Evolutionary conservation across 2,329 filamentous ascomycete species (phyloP), one percentile per base, ranked within the genome.

Genomic region (Byssoonygena ceratinophila): DNA sequence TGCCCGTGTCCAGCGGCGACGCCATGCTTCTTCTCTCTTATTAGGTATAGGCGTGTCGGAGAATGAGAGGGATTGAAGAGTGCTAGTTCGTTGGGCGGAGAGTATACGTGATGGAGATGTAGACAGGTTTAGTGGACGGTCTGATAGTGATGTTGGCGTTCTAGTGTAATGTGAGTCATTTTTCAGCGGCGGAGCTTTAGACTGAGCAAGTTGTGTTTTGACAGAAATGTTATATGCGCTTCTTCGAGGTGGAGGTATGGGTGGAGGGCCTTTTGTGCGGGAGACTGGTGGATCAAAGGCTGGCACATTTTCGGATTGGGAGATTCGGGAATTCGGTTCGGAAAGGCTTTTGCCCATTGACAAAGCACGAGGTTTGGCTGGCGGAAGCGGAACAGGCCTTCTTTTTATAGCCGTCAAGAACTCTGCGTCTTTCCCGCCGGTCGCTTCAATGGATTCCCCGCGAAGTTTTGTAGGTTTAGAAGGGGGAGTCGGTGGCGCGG

Each of bases 21-120:
- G 64, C 74, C 74, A 76, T 7, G 74, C 60, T 52, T 76, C 74
- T 52, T 75, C 69, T 7, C 73, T 72, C 53, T 73, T 75, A 49
- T 70, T 74, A 3, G 68, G 66, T 7, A 39, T 2, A n/a, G 49
- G 44, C n/a, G 14, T 25, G 4, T 47, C 45, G 22, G 45, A 37
- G 6, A 58, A 45, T 36, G 57, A 27, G 27, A 50, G 18, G n/a
- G 53, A n/a, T 39, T 56, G 52, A 45, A 46, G 29, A 25, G 44
- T 43, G 36, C 25, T 18, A 2, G 22, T 49, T 50, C 40, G 39
- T 27, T 47, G 37, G 8, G 53, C 39, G 12, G 43, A 23, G 11
- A 29, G 32, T 7, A 60, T 58, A 14, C 29, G 12, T 11, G 31
- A 36, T 31, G 27, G 37, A 36, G 12, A 39, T 25, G n/a, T 20